These are phyloP conservation scores for Colletotrichum graminicola DNA, from an alignment of 2,329 filamentous ascomycete species.

Conservation along the genomic window DNA sequence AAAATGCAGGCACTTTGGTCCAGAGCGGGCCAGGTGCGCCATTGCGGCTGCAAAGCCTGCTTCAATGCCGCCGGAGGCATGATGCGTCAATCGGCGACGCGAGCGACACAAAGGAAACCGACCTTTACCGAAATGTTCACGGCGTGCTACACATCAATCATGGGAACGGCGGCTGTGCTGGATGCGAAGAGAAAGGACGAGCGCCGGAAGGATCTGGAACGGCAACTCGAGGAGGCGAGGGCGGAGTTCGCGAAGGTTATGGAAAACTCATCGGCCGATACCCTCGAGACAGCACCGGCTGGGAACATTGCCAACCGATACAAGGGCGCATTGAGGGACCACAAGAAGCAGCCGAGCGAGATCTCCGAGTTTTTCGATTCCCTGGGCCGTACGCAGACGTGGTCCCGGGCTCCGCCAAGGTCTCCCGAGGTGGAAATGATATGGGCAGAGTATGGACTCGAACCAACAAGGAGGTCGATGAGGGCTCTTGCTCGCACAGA, in stretches of 20 bases:
- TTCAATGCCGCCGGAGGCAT: constrained; percentile 62
- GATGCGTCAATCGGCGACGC: constrained; percentile 64
- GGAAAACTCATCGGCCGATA: constrained; percentile 47
- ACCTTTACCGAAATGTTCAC: constrained; percentile 70
- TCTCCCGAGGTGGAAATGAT: constrained; percentile 11
- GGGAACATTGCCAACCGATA: constrained; percentile 44
- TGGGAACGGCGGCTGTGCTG: constrained; percentile 73
- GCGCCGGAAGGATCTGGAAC: constrained; percentile 71
- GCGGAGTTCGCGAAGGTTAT: constrained; percentile 58
- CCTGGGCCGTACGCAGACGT: constrained; percentile 5
- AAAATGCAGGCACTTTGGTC: constrained; percentile 78
- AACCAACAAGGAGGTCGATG: not conserved
- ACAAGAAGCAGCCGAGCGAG: constrained; percentile 18
- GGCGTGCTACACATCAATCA: constrained; percentile 75
- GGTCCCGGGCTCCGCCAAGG: constrained; percentile 7
- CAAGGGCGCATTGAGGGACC: constrained; percentile 14
- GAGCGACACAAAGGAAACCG: constrained; percentile 62
- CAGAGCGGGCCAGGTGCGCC: constrained; percentile 72
- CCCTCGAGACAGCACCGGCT: constrained; percentile 43
- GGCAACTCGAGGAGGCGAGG: constrained; percentile 67
- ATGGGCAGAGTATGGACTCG: constrained; percentile 27
- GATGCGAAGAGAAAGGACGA: constrained; percentile 72
- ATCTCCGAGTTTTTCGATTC: constrained; percentile 34
- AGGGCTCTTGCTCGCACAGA: not conserved
- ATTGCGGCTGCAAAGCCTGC: constrained; percentile 74